These are phyloP conservation scores for Achaetomium macrosporum DNA, from an alignment of 2,329 filamentous ascomycete species.

Conservation along the genomic window DNA sequence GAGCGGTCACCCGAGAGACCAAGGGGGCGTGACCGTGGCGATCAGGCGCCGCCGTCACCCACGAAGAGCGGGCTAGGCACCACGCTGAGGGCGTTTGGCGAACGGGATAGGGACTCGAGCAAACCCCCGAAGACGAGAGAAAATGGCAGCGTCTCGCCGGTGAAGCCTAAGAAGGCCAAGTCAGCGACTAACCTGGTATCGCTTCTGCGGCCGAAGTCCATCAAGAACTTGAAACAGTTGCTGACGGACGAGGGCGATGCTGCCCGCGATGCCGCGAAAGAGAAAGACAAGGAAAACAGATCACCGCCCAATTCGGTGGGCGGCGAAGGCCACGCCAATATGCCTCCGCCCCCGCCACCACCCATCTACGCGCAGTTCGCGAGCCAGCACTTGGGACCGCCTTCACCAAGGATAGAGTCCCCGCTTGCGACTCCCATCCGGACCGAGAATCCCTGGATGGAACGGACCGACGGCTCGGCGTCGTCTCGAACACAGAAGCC, in stretches of 20 bases:
- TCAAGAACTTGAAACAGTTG: constrained; percentile 56
- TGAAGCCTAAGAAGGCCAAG: constrained; percentile 71
- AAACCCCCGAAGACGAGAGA: constrained; percentile 34
- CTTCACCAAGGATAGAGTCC: constrained; percentile 3
- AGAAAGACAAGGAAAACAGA: constrained; percentile 86
- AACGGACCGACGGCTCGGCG: constrained; percentile 21
- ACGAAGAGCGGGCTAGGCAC: constrained; percentile 38
- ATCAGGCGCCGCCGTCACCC: constrained; percentile 31
- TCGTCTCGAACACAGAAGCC: constrained; percentile 31
- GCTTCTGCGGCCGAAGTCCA: constrained; percentile 67
- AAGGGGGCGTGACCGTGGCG: constrained; percentile 6
- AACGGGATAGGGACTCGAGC: constrained; percentile 33
- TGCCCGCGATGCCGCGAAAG: constrained; percentile 40
- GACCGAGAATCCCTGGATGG: constrained; percentile 20
- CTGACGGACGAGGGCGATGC: constrained; percentile 22
- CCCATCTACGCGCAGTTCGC: constrained; percentile 79
- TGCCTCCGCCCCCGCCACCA: constrained; percentile 43
- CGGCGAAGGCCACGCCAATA: constrained; percentile 11
- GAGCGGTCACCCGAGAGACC: constrained; percentile 26
- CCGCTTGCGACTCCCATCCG: constrained; percentile 15
- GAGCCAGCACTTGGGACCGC: constrained; percentile 24
- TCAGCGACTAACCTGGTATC: constrained; percentile 76
- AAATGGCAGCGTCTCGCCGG: constrained; percentile 43
- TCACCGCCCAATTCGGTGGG: constrained; percentile 49
- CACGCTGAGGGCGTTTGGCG: constrained; percentile 37